Percentiles rank a stretch among this genome's conserved stretches.
Evolutionary conservation across 2,329 filamentous ascomycete species (phyloP).

Genomic region (Colletotrichum chlorophyti): DNA sequence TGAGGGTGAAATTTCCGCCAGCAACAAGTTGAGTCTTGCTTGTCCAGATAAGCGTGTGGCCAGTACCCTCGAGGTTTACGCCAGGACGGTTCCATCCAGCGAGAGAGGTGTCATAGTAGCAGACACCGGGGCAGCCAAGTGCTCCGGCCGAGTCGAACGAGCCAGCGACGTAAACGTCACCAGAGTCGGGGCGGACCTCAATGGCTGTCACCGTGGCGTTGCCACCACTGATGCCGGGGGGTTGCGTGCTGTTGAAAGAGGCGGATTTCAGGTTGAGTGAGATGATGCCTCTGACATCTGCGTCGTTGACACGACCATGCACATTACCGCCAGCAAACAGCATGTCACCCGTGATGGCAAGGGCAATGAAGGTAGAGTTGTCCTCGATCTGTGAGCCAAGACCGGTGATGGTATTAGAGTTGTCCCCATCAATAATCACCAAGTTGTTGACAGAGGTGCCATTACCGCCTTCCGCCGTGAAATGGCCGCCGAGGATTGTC

Average conservation of each 20-base stretch:
- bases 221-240: slow-evolving; percentile 74
- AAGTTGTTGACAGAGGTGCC: slow-evolving; percentile 80
- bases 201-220: slow-evolving; percentile 80
- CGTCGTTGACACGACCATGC: slow-evolving; percentile 71
- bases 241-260: slow-evolving; percentile 69
- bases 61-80: slow-evolving; percentile 71
- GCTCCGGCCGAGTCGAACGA: slow-evolving; percentile 84
- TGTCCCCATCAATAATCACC: slow-evolving; percentile 79
- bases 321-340: slow-evolving; percentile 86
- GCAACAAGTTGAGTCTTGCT: slow-evolving; percentile 75
- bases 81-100: slow-evolving; percentile 85
- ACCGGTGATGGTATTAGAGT: slow-evolving; percentile 71
- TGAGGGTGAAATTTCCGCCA: slow-evolving; percentile 77
- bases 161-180: slow-evolving; percentile 85
- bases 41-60: slow-evolving; percentile 78
- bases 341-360: slow-evolving; percentile 70
- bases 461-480: slow-evolving; percentile 72
- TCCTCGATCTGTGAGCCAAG: slow-evolving; percentile 70
- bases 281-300: slow-evolving; percentile 74
- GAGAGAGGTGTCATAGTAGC: slow-evolving; percentile 74
- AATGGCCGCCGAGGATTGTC: slow-evolving; percentile 88
- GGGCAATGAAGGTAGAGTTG: slow-evolving; percentile 76
- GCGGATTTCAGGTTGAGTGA: slow-evolving; percentile 76
- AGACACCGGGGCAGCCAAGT: slow-evolving; percentile 82
- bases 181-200: slow-evolving; percentile 70